Conservation (phyloP, 2,329 filamentous ascomycete species). For the Exophiala calicioides region DNA sequence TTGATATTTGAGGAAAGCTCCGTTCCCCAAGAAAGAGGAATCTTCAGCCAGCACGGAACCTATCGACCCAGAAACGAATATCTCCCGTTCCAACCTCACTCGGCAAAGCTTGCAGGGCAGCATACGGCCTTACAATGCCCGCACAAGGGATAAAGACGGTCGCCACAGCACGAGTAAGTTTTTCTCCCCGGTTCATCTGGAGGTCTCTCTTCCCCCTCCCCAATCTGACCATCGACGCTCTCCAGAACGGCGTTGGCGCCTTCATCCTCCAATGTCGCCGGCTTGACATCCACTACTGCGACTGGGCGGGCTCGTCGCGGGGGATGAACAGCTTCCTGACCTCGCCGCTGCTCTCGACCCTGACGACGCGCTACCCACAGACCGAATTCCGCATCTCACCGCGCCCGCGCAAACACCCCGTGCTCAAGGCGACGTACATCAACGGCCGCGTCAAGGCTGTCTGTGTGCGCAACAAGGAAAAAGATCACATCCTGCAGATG, state of each 20-base stretch:
- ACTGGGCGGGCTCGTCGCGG: conserved; percentile 87
- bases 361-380: conserved; percentile 78
- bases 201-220: not conserved
- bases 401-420: conserved; percentile 83
- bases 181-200: not conserved
- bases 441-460: conserved; percentile 84
- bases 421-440: conserved; percentile 87
- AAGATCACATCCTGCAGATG: conserved; percentile 79
- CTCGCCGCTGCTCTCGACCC: conserved; percentile 63
- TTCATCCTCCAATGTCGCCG: conserved; percentile 98
- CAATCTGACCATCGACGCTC: not conserved
- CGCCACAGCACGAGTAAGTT: conserved; percentile 57
- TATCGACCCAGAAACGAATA: no score
- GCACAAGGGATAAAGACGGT: conserved; percentile 54
- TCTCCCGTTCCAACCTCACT: no score
- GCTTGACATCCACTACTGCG: conserved; percentile 95
- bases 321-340: conserved; percentile 77
- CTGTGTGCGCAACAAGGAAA: conserved; percentile 83
- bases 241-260: conserved; percentile 89
- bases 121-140: conserved; percentile 38
- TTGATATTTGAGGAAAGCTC: no score
- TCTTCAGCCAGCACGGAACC: no score
- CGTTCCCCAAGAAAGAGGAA: no score
- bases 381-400: conserved; percentile 92
- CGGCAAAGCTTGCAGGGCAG: no score